Conservation (phyloP, 345 rosid genomes). For the Durio zibethinus region DNA sequence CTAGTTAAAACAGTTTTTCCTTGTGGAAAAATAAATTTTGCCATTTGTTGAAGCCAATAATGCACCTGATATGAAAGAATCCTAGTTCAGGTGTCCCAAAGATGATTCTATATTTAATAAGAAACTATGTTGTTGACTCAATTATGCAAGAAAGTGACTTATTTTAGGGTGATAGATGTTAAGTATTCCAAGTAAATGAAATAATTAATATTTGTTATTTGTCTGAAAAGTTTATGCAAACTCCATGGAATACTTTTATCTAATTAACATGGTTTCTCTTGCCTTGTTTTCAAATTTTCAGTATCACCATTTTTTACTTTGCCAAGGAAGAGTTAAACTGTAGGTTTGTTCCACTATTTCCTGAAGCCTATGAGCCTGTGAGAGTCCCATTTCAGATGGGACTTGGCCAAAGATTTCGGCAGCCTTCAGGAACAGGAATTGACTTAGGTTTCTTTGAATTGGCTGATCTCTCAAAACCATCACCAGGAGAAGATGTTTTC, state of each 20-base stretch:
- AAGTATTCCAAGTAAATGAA: neutral
- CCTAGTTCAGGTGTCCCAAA: neutral
- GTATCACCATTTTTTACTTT: constrained; percentile 73
- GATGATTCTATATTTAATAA: neutral
- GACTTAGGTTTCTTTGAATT: constrained; percentile 79
- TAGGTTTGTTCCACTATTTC: constrained; percentile 58
- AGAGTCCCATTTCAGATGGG: constrained; percentile 72
- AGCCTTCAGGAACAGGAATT: constrained; percentile 79
- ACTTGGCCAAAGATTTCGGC: constrained; percentile 60
- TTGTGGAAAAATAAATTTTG: neutral
- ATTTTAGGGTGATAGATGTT: neutral
- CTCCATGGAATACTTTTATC: neutral
- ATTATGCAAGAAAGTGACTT: neutral
- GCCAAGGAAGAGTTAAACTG: constrained; percentile 75
- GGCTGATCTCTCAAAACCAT: constrained; percentile 73
- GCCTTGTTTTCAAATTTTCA: constrained; percentile 29
- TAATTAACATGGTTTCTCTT: neutral
- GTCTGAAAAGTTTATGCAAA: neutral
- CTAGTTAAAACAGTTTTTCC: neutral
- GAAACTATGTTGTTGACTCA: neutral
- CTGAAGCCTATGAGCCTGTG: constrained; percentile 58
- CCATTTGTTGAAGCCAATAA: neutral
- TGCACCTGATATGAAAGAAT: neutral
- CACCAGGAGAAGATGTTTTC: constrained; percentile 61
- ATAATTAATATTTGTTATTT: neutral